Percentiles rank a stretch among this genome's conserved stretches.
phyloP scores from a whole-genome alignment of 805 yeast species.

The Pichia thaimueangensis region DNA sequence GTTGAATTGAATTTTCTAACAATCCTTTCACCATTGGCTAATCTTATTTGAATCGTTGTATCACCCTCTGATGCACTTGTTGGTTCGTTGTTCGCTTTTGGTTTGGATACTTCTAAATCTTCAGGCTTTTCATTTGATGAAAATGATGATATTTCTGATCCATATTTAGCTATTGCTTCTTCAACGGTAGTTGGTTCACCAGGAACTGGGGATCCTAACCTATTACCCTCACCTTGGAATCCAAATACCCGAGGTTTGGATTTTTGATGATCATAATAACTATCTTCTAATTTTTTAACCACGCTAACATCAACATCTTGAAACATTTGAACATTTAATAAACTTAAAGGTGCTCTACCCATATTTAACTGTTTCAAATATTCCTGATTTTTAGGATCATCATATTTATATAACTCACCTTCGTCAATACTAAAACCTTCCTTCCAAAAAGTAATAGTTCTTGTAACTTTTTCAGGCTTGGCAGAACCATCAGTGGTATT shows the following conservation, averaged over 20 bases:
- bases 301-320: constrained; percentile 93
- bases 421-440: constrained; percentile 96
- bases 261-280: constrained; percentile 50
- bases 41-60: constrained; percentile 70
- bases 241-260: constrained; percentile 47
- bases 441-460: constrained; percentile 91
- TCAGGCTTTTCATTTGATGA: too few species aligned
- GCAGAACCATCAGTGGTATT: constrained; percentile 1
- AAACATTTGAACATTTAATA: constrained; percentile 77
- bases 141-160: too few species aligned
- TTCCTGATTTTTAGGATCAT: constrained; percentile 82
- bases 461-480: constrained; percentile 46
- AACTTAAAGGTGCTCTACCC: constrained; percentile 85
- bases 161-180: constrained; percentile 4
- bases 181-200: constrained; percentile 41
- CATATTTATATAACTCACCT: constrained; percentile 78
- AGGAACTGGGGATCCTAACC: constrained; percentile 87
- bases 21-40: constrained; percentile 72
- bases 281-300: constrained; percentile 74
- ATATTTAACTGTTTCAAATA: constrained; percentile 74
- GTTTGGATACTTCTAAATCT: constrained; percentile 21
- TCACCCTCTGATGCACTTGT: constrained; percentile 31
- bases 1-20: constrained; percentile 57
- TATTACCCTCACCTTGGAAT: constrained; percentile 70
- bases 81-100: constrained; percentile 15